Base-by-base conservation (phyloP, 192 early-diverging fungal genomes). In the Coemansia asiatica region DNA sequence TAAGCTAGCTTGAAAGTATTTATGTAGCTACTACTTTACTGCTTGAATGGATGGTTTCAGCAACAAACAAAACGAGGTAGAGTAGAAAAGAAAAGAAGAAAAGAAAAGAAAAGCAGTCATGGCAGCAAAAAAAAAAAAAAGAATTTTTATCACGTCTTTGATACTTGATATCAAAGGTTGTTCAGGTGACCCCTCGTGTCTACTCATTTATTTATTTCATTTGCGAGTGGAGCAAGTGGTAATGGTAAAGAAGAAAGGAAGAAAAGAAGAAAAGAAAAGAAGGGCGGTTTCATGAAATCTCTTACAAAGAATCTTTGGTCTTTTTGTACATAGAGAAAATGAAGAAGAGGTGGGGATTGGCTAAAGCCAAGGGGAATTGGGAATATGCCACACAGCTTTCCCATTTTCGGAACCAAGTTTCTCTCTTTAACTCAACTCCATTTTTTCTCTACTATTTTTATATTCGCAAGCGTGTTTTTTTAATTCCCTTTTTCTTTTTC, bases 401-500 rank as follows among this genome's bases (percentile, higher is more conserved):
- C n/a, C n/a, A n/a, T n/a, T n/a, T n/a, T n/a, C n/a, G n/a, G n/a
- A n/a, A n/a, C 35, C 29, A 36, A 27, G 19, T 58, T 44, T n/a
- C 18, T 50, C 18, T n/a, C 23, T 22, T 74, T 58, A 38, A 13
- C 51, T 61, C 60, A 19, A 36, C 40, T 49, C 31, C 2, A 44
- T 56, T 28, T 50, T 60, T 49, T 55, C 19, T 60, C 26, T 60
- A 61, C 27, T 60, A 29, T 23, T 47, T 38, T 38, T 61, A 6
- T 50, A 50, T 50, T 50, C 7, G 16, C 23, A 49, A n/a, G 33
- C 8, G 40, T 22, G 21, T 64, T 31, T 55, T 35, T 16, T 33
- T 48, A 26, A 10, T 66, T 49, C 27, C 23, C 18, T 28, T 28
- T 57, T 48, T 66, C n/a, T 9, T 22, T 18, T 46, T 27, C 9